Evolutionary conservation across 306 rosid species (phyloP).

Genomic region (Lithocarpus polystachyus): DNA sequence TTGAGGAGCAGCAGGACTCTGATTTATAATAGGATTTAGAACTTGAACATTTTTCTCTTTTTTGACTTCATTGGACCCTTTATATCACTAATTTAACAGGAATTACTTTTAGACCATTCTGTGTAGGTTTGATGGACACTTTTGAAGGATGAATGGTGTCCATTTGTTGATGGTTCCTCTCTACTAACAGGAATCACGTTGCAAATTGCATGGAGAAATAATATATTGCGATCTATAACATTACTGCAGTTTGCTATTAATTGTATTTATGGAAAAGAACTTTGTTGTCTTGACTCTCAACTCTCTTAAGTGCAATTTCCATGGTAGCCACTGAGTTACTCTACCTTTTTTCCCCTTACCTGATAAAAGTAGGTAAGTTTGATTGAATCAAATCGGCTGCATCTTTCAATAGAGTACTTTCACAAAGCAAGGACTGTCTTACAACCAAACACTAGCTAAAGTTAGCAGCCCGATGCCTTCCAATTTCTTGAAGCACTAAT

Average conservation of each 20-base stretch:
- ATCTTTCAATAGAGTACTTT: too few relatives aligned
- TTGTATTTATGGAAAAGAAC: not conserved
- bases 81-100: not conserved
- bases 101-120: not conserved
- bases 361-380: too few relatives aligned
- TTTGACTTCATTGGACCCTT: not conserved
- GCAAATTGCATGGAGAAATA: too few relatives aligned
- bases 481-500: too few relatives aligned
- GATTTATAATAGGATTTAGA: not conserved
- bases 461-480: too few relatives aligned
- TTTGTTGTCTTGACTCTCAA: not conserved
- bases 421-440: too few relatives aligned
- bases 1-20: conserved; percentile 45
- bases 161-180: not conserved
- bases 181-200: not conserved
- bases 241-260: not conserved
- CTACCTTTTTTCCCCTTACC: too few relatives aligned
- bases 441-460: too few relatives aligned
- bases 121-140: not conserved
- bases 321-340: not conserved
- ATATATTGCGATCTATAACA: not conserved
- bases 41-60: not conserved
- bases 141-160: not conserved
- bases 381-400: too few relatives aligned
- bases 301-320: not conserved